phyloP scores from a whole-genome alignment of 805 yeast species.

The Cyberlindnera xishuangbannaensis region DNA sequence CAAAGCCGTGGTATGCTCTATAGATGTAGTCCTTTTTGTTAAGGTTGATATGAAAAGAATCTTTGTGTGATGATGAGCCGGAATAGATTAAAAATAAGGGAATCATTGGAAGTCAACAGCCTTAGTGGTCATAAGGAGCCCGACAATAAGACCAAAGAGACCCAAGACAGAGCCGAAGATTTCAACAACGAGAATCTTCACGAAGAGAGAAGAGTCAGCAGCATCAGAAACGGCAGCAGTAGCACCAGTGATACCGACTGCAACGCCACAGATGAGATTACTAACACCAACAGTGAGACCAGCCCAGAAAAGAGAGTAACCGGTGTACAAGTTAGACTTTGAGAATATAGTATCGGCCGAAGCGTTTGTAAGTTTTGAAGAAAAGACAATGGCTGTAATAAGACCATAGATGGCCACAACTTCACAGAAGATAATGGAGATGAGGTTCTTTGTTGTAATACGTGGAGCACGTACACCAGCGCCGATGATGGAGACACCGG shows the following conservation, averaged over 20 bases:
- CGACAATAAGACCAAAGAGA: slow-evolving; percentile 92
- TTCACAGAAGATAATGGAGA: slow-evolving; percentile 96
- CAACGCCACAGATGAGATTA: slow-evolving; percentile 92
- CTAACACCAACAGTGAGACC: slow-evolving; percentile 93
- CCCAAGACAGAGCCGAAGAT: slow-evolving; percentile 97
- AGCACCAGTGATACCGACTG: slow-evolving; percentile 96
- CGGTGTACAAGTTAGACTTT: slow-evolving; percentile 87
- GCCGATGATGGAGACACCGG: slow-evolving; percentile 91
- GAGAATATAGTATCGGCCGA: slow-evolving; percentile 56
- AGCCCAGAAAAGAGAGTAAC: slow-evolving; percentile 96
- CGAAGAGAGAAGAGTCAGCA: slow-evolving; percentile 91
- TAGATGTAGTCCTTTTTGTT: no score
- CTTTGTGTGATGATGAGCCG: no score
- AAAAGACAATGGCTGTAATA: slow-evolving; percentile 95
- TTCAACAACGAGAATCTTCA: slow-evolving; percentile 93
- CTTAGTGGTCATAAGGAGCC: slow-evolving; percentile 93
- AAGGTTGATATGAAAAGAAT: no score
- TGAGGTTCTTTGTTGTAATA: slow-evolving; percentile 94
- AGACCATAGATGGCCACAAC: slow-evolving; percentile 98
- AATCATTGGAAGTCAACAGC: slow-evolving; percentile 78
- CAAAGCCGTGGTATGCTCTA: no score
- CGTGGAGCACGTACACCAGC: slow-evolving; percentile 98
- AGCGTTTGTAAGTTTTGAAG: slow-evolving; percentile 77
- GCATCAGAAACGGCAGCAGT: slow-evolving; percentile 99
- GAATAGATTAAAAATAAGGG: no score